Evolutionary conservation across 805 yeast species (phyloP).

Genomic region (Priceomyces haplophilus): DNA sequence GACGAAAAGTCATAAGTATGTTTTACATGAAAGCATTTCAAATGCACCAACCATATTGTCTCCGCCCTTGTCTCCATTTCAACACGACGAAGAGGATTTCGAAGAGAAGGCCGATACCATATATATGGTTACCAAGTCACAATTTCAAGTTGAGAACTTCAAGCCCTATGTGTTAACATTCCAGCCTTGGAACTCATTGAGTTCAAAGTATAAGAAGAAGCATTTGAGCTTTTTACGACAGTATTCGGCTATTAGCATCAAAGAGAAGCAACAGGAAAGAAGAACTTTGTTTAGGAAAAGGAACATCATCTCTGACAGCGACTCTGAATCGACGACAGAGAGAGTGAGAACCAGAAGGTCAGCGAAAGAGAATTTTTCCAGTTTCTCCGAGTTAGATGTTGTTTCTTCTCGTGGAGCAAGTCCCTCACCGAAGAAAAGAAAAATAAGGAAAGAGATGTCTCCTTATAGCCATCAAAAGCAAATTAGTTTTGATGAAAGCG

Average conservation of each 20-base stretch:
- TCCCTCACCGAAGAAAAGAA: slow-evolving; percentile 40
- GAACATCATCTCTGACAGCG: slow-evolving; percentile 29
- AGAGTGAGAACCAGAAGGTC: slow-evolving; percentile 61
- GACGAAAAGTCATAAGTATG: slow-evolving; percentile 1
- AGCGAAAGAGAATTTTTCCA: slow-evolving; percentile 36
- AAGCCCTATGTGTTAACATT: slow-evolving; percentile 46
- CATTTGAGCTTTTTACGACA: slow-evolving; percentile 54
- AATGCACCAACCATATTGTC: slow-evolving; percentile 32
- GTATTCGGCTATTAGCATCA: slow-evolving; percentile 36
- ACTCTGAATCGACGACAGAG: slow-evolving; percentile 34
- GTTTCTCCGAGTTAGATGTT: slow-evolving; percentile 6
- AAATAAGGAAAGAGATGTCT: slow-evolving; percentile 31
- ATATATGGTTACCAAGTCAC: slow-evolving; percentile 19
- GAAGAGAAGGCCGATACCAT: background rate
- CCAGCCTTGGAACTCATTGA: slow-evolving; percentile 49
- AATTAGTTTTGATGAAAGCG: slow-evolving; percentile 59
- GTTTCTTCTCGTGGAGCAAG: slow-evolving; percentile 3
- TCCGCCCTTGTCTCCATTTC: slow-evolving; percentile 46
- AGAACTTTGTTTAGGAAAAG: slow-evolving; percentile 12
- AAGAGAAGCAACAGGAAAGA: slow-evolving; percentile 9
- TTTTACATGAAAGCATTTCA: background rate
- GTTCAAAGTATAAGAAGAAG: slow-evolving; percentile 43
- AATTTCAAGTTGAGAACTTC: slow-evolving; percentile 50
- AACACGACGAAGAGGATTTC: slow-evolving; percentile 7
- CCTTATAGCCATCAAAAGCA: slow-evolving; percentile 44